Evolutionary conservation across 2,329 filamentous ascomycete species (phyloP).

Genomic region (Hysterium pulicare): DNA sequence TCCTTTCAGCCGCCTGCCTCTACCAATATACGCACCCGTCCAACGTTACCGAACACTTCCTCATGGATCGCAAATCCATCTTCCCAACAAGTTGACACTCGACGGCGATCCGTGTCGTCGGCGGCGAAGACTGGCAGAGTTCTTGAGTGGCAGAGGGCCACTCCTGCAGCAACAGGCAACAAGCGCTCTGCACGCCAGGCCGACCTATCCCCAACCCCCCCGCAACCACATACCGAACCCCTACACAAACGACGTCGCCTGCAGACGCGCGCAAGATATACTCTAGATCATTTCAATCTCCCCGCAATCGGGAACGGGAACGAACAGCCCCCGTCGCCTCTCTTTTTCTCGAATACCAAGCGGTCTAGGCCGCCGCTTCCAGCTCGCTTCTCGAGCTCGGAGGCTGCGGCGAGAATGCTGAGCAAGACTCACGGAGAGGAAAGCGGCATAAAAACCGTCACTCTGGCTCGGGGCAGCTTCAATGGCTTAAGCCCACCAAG

Average conservation of each 20-base stretch:
- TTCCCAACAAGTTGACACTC: constrained; percentile 11
- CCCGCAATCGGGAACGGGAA: constrained; percentile 17
- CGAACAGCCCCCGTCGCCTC: constrained; percentile 45
- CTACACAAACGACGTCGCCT: constrained; percentile 34
- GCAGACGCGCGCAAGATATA: constrained; percentile 27
- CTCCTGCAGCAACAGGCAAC: constrained; percentile 17
- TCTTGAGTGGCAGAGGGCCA: constrained; percentile 11
- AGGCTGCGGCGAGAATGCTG: constrained; percentile 57
- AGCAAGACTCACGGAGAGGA: constrained; percentile 51
- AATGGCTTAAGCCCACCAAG: constrained; percentile 35
- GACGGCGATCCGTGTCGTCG: constrained; percentile 12
- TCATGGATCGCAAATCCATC: constrained; percentile 17
- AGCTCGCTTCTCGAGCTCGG: constrained; percentile 55
- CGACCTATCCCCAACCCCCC: constrained; percentile 1
- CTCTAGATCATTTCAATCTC: constrained; percentile 35
- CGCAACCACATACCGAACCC: constrained; percentile 25
- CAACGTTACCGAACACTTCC: constrained; percentile 3
- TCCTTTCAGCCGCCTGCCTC: constrained; percentile 12
- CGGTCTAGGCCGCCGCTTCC: constrained; percentile 44
- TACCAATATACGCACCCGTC: constrained; percentile 5
- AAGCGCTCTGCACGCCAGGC: constrained; percentile 17
- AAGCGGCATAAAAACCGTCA: constrained; percentile 50
- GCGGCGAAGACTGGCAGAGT: constrained; percentile 9
- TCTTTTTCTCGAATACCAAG: constrained; percentile 52
- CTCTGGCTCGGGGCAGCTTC: constrained; percentile 47